Base-by-base conservation (phyloP, 345 rosid species). In the Populus pruinosa region DNA sequence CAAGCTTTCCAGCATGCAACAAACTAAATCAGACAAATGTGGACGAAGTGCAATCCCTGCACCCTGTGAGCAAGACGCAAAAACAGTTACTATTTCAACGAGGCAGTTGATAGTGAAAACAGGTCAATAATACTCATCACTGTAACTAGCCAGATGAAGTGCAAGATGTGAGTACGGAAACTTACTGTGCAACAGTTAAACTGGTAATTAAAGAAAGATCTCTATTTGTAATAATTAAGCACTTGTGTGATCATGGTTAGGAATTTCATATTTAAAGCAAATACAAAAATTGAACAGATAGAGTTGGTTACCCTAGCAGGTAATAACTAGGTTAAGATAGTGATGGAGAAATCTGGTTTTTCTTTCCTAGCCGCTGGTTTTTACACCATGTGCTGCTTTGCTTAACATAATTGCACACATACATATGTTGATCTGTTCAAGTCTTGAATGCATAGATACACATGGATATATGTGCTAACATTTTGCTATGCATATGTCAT, bases 1-100 rank as follows among this genome's bases (percentile, higher is more conserved):
- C 82, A 95, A 91, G 85, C 99, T 90, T 91, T 95, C 99, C 87
- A 95, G 88, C 99, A 93, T 95, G 89, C 99, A 95, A 72, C 96
- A 95, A 70, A 95, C 96, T 81, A 95, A 83, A 82, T 95, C 94
- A 29, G 99, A 78, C 79, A 93, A 76, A 86, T 95, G 96, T 68
- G 98, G 93, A 80, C 98, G 95, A 76, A 95, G 87, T 56, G 98
- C 92, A 77, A 88, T 62, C 64, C 99, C 98, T 69, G 99, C 99
- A 84, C 98, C 96, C 99, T 94, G 81, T 38, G 74, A 73, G 69
- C 31, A 69, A 56, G 35, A 71, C 33, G 47, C 13, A 59, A 81
- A 70, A 69, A 55, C 5, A 27, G 16, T 72, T 49, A 36, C 16
- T 70, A 18, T 11, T 23, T 27, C 18, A n/a, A 69, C 18, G 39